Base-by-base conservation (phyloP, 495 filamentous ascomycete genomes). In the Penicillium ucsense region DNA sequence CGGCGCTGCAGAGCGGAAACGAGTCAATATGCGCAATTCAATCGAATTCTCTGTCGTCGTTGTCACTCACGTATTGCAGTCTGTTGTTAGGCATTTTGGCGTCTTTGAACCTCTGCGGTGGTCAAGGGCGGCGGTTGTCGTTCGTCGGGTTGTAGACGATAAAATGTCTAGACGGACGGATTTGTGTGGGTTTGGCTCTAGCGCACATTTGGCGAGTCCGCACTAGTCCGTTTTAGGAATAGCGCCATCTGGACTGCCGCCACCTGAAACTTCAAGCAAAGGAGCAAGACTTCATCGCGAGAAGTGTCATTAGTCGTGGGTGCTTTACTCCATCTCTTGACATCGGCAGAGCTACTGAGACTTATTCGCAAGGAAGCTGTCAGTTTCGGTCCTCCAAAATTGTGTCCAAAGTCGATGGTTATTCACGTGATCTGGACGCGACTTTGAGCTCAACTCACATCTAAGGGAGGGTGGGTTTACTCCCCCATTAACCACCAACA, bases 51-150 rank as follows among this genome's bases (percentile, higher is more conserved):
- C 40, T n/a, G 41, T 30, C 11, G 34, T 41, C 43, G 35, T 12
- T 46, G 32, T 33, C 34, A 75, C 82, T 77, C 68, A 85, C 83
- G 73, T 84, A 88, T 69, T 80, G 81, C 62, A 88, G 68, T 80
- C 84, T 82, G 61, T 76, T 80, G 66, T 79, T 80, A 63, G 74
- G 60, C 81, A 84, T 86, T 68, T 68, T 79, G 74, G 67, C 68
- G 68, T 72, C 59, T 57, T 69, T 70, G 66, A 65, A 64, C 61
- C 64, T 72, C 54, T 59, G 56, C 50, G 59, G 54, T 68, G 62
- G 62, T 70, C 67, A 71, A 65, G 64, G 61, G 62, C 75, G 67
- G 78, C 76, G 75, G 67, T 76, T 74, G 75, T 77, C 62, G 71
- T 70, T 43, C 63, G 76, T 79, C 69, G 62, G 60, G 61, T 60